Percentiles rank a stretch among this genome's conserved stretches.
phyloP scores from a whole-genome alignment of 1,284 basidiomycete species.

The Papiliotrema fonsecae region DNA sequence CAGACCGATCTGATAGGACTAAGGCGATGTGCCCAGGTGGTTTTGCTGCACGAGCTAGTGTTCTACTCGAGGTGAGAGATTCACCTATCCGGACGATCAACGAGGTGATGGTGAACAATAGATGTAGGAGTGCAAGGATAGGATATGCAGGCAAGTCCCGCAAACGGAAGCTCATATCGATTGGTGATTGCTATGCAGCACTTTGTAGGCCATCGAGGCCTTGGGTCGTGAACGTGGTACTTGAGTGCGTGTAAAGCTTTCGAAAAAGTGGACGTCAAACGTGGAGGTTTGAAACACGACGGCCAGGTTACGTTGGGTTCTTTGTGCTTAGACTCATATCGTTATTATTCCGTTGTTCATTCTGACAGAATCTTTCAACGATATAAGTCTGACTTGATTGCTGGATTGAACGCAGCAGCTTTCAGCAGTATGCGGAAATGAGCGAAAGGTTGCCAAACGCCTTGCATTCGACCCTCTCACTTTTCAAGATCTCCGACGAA shows the following conservation, averaged over 20 bases:
- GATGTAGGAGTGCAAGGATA: conserved; percentile 15
- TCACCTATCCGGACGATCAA: conserved; percentile 17
- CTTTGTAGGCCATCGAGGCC: too few relatives aligned
- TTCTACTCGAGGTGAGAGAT: neutral
- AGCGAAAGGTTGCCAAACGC: too few relatives aligned
- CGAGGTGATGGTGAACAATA: conserved; percentile 19
- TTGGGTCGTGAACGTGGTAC: neutral
- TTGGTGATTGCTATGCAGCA: neutral
- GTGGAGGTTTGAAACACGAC: neutral
- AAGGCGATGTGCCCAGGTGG: conserved; percentile 4
- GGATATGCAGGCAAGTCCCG: conserved; percentile 9
- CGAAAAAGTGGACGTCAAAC: neutral
- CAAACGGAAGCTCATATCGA: neutral
- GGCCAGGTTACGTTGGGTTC: too few relatives aligned
- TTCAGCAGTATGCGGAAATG: too few relatives aligned
- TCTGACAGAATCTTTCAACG: too few relatives aligned
- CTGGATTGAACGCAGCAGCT: too few relatives aligned
- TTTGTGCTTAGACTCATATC: too few relatives aligned
- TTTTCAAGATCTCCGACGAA: too few relatives aligned
- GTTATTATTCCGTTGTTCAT: too few relatives aligned
- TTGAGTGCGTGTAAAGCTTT: neutral
- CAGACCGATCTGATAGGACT: neutral
- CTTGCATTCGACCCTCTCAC: too few relatives aligned
- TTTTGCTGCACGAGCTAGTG: too few relatives aligned
- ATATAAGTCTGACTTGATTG: too few relatives aligned